phyloP scores from a whole-genome alignment of 441 rosid species.

The Croton setiger region DNA sequence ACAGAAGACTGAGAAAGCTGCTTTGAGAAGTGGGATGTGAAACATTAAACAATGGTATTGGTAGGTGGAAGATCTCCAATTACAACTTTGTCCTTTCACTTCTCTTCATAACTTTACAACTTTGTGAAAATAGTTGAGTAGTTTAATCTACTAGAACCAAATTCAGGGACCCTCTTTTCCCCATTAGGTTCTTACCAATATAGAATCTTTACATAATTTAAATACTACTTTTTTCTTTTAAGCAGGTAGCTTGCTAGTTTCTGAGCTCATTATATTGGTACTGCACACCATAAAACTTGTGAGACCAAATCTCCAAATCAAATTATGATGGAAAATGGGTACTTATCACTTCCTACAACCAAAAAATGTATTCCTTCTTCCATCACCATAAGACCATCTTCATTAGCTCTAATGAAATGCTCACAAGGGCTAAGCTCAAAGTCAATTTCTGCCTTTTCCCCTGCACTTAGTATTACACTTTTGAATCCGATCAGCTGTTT shows the following conservation, averaged over 20 bases:
- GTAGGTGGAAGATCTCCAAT: too few species aligned
- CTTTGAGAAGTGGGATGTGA: too few species aligned
- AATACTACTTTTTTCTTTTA: not conserved
- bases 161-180: not conserved
- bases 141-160: not conserved
- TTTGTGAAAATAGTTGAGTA: not conserved
- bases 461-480: slow-evolving; percentile 55
- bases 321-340: slow-evolving; percentile 40
- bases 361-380: slow-evolving; percentile 67
- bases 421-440: slow-evolving; percentile 66
- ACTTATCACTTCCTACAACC: slow-evolving; percentile 63
- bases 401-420: slow-evolving; percentile 61
- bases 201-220: not conserved
- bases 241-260: not conserved
- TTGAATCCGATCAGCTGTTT: slow-evolving; percentile 69
- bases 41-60: too few species aligned
- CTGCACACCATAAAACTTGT: not conserved
- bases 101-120: not conserved
- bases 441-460: slow-evolving; percentile 52
- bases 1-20: not conserved
- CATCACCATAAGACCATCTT: slow-evolving; percentile 57
- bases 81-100: not conserved
- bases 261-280: not conserved
- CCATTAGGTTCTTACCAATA: not conserved
- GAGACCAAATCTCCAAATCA: slow-evolving; percentile 22